Evolutionary conservation across 1,284 basidiomycete genomes (phyloP).

Genomic region (Inonotus obliquus): DNA sequence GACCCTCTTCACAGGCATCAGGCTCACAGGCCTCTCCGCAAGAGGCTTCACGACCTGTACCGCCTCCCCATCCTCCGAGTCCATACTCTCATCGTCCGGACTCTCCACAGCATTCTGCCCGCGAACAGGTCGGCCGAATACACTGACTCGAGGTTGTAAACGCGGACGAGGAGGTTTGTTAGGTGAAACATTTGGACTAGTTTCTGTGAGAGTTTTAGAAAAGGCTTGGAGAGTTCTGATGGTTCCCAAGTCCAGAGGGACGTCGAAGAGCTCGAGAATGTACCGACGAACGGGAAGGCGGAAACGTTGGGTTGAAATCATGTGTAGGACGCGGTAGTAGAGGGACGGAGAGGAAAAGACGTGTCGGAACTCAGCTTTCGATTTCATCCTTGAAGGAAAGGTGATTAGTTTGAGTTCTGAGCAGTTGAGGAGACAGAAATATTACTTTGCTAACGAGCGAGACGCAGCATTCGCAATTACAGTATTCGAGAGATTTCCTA

Average conservation of each 20-base stretch:
- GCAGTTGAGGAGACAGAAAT: conserved; percentile 1
- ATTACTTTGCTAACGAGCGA: conserved; percentile 76
- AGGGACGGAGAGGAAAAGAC: conserved; percentile 76
- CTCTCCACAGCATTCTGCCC: conserved; percentile 51
- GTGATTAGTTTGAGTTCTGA: background rate
- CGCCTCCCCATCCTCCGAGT: conserved; percentile 42
- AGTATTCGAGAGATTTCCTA: conserved; percentile 93
- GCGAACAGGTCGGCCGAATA: conserved; percentile 49
- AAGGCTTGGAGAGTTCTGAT: conserved; percentile 49
- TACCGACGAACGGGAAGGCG: conserved; percentile 88
- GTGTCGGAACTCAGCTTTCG: conserved; percentile 67
- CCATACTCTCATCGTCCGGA: conserved; percentile 28
- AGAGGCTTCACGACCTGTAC: conserved; percentile 45
- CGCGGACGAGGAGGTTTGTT: conserved; percentile 36
- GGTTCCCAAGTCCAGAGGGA: conserved; percentile 62
- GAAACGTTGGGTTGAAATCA: conserved; percentile 84
- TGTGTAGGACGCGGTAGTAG: conserved; percentile 80
- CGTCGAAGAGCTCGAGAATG: conserved; percentile 88
- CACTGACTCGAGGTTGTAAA: conserved; percentile 41
- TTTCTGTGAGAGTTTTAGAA: conserved; percentile 39
- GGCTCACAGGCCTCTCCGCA: conserved; percentile 37
- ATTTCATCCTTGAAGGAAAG: conserved; percentile 60
- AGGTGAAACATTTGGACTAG: conserved; percentile 22
- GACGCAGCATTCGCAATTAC: conserved; percentile 94
- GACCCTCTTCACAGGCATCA: conserved; percentile 55